Base-by-base conservation (phyloP, 2,329 filamentous ascomycete genomes). In the Aspergillus aculeatinus region DNA sequence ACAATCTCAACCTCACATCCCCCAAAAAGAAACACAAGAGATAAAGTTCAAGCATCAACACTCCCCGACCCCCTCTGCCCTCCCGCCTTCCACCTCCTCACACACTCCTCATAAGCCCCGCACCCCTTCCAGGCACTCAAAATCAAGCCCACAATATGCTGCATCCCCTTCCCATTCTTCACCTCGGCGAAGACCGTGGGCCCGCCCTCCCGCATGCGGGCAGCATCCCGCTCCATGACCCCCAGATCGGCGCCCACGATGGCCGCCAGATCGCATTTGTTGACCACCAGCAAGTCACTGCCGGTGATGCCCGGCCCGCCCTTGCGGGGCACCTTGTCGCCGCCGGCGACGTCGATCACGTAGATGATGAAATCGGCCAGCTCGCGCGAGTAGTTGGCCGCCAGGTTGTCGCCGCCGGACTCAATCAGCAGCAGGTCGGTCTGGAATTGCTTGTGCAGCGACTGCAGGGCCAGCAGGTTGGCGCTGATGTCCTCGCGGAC, bases 341-440 rank as follows among this genome's bases (percentile, higher is more conserved):
- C 95, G 23, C 95, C 95, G 58, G 88, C 90, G 19, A 99, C 95
- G 77, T 99, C 95, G 69, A 99, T 98, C 31, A 99, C 95, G 76
- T 99, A 99, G 78, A 99, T 89, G 77, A 99, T 99, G 76, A 90
- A 99, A 77, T 99, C 95, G 1, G 95, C 95, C 66, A 99, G 82
- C 79, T 99, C 95, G 60, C 95, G 85, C 58, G 87, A 91, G 83
- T 99, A 99, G 81, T 99, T 99, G 4, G 95, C 95, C 0, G 95
- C 95, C 1, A 99, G 85, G 76, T 99, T 99, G 76, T 99, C 95
- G 60, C 95, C 95, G 49, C 95, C 95, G 19, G 88, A 92, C 79
- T 99, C 95, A 74, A 99, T 99, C 48, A 99, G 86, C 25, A 99
- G 84, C 23, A 99, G 77, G 72, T 98, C 91, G 0, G 92, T 87